Evolutionary conservation across 805 yeast species (phyloP), one percentile per base, ranked within the genome.

Genomic region (Metschnikowia kunwiensis): DNA sequence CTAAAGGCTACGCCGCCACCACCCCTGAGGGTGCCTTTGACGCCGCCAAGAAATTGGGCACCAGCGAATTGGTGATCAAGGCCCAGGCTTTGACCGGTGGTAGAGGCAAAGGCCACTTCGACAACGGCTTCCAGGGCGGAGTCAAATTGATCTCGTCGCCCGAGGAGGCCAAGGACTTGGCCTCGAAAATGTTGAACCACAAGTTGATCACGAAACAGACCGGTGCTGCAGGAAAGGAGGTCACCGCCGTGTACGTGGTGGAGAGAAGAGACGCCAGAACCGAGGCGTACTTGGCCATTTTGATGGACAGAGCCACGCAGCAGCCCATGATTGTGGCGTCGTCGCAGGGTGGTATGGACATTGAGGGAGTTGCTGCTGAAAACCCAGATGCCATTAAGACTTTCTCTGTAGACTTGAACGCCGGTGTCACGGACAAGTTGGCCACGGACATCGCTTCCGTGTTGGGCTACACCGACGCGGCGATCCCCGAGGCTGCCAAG

Each of bases 81-180:
- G 98, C 98, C 44, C 99, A 93, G 72, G 97, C 96, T 32, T 77
- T 93, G 58, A 89, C 99, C 42, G 99, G 99, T 70, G 99, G 99
- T 60, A 82, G 99, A 70, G 99, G 99, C 70, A 93, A 93, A 68
- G 99, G 99, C 47, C 89, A 86, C 67, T 89, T 93, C 51, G 96
- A 89, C 70, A 81, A 80, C 55, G 98, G 98, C 35, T 79, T 86
- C 61, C 80, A 91, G 71, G 95, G 97, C 34, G 99, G 98, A 74
- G 96, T 93, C 57, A 84, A 87, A 70, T 75, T 93, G 67, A 86
- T 86, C 53, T 72, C 81, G 40, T 72, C 89, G 40, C 80, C 96
- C 28, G 83, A 82, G 58, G 89, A 91, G 71, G 96, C 95, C 42
- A 75, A 73, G 64, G 83, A 82, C 60, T 74, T 86, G 57, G 93